phyloP scores from a whole-genome alignment of 2,329 filamentous ascomycete genomes.

The Teratosphaeria epicoccoides region DNA sequence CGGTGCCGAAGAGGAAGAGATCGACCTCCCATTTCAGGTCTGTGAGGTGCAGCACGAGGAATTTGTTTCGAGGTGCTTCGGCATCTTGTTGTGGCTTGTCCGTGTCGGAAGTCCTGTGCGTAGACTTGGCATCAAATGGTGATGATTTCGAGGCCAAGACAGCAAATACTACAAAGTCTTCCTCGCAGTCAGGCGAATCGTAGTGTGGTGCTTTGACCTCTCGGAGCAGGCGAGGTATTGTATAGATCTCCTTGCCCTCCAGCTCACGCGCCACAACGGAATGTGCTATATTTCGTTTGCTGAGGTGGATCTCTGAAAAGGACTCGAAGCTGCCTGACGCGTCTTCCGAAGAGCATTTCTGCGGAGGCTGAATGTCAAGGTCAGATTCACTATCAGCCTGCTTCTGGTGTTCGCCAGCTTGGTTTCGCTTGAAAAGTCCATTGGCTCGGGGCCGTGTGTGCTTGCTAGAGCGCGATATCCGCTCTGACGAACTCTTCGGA shows the following conservation, averaged over 20 bases:
- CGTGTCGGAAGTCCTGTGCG: constrained; percentile 31
- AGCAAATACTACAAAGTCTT: constrained; percentile 81
- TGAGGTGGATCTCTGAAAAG: constrained; percentile 76
- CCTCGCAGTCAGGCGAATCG: constrained; percentile 67
- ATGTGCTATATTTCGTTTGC: constrained; percentile 73
- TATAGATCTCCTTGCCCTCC: constrained; percentile 63
- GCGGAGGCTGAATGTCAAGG: constrained; percentile 17
- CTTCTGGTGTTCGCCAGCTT: not conserved
- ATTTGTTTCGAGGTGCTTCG: constrained; percentile 56
- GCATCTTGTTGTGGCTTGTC: constrained; percentile 28
- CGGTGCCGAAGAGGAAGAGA: constrained; percentile 81
- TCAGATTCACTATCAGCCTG: constrained; percentile 8
- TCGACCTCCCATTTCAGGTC: constrained; percentile 88
- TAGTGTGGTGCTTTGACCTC: constrained; percentile 75
- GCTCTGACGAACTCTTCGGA: not conserved
- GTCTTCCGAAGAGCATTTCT: constrained; percentile 6
- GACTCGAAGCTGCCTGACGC: constrained; percentile 53
- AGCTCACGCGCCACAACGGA: constrained; percentile 68
- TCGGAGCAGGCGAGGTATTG: constrained; percentile 69
- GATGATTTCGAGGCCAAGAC: constrained; percentile 83
- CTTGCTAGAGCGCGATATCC: not conserved
- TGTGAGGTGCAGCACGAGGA: constrained; percentile 81
- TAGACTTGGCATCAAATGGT: constrained; percentile 52
- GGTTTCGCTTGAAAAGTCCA: not conserved
- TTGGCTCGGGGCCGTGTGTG: not conserved